Evolutionary conservation across 2,329 filamentous ascomycete genomes (phyloP), one percentile per base, ranked within the genome.

Genomic region (Monascus ruber): DNA sequence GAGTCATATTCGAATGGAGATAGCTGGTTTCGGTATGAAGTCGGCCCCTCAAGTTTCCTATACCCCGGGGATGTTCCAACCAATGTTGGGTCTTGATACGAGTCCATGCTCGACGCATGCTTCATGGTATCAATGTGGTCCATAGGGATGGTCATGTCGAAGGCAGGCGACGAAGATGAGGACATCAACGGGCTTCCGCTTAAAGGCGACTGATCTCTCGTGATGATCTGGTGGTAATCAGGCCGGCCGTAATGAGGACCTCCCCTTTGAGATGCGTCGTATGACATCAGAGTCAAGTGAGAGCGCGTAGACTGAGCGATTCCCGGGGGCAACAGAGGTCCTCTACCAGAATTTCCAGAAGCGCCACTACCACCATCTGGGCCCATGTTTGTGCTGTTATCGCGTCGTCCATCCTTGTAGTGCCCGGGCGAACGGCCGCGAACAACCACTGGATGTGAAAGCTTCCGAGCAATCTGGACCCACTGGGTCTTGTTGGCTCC

Each of bases 391-490:
- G 79, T 77, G 2, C 79, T 72, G 56, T 79, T 85, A 38, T 77
- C 73, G 39, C 80, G 73, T 46, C 81, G 69, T 47, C 81, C 79
- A 34, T 81, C 77, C 53, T 83, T 80, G 60, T 87, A 87, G 53
- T 87, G 85, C 1, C 84, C 85, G 0, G 85, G 85, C 5, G 83
- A 88, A 25, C 85, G 76, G 5, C 85, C 85, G 24, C 85, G 81
- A n/a, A 91, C 85, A 49, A 93, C 86, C 73, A 91, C 85, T 56
- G 82, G 83, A 42, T 81, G 78, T 5, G 84, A 89, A 52, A 83
- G 78, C 35, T 75, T 73, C 41, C 77, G 76, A 3, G 83, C 84
- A 37, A 91, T 70, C 54, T 82, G 81, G 51, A 87, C 66, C 65
- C 74, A 87, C 27, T 74, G 71, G 1, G 76, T 71, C 11, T 66